Evolutionary conservation across 306 rosid genomes (phyloP).

Genomic region (Corylus americana): DNA sequence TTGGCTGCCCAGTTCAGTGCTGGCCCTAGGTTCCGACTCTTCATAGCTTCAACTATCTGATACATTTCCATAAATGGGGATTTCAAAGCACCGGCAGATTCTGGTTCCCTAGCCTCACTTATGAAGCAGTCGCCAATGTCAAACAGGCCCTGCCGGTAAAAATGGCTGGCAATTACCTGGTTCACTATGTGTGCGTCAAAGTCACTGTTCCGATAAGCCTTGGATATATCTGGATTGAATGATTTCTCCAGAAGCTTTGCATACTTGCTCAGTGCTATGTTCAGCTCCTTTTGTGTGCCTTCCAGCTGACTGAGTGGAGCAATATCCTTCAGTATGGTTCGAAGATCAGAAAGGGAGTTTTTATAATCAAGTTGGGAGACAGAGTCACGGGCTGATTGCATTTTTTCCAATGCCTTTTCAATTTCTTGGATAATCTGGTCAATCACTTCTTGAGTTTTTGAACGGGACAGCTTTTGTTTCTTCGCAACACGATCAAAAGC

Average conservation of each 20-base stretch:
- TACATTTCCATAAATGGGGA: conserved; percentile 77
- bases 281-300: conserved; percentile 77
- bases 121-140: conserved; percentile 77
- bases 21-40: conserved; percentile 62
- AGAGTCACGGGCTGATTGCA: conserved; percentile 47
- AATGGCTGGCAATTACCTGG: conserved; percentile 76
- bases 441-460: conserved; percentile 72
- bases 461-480: conserved; percentile 85
- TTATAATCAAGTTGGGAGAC: conserved; percentile 41
- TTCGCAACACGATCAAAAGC: conserved; percentile 82
- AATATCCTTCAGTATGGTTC: conserved; percentile 51
- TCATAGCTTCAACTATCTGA: conserved; percentile 75
- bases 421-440: conserved; percentile 57
- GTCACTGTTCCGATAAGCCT: conserved; percentile 78
- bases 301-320: conserved; percentile 67
- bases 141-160: conserved; percentile 78
- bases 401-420: conserved; percentile 51
- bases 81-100: conserved; percentile 59
- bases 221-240: conserved; percentile 83
- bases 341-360: conserved; percentile 57
- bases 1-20: conserved; percentile 79
- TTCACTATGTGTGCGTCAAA: conserved; percentile 61
- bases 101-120: conserved; percentile 59
- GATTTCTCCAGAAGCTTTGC: conserved; percentile 76
- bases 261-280: conserved; percentile 72